phyloP scores from a whole-genome alignment of 768 basidiomycete species.

The Stropharia rugosoannulata region DNA sequence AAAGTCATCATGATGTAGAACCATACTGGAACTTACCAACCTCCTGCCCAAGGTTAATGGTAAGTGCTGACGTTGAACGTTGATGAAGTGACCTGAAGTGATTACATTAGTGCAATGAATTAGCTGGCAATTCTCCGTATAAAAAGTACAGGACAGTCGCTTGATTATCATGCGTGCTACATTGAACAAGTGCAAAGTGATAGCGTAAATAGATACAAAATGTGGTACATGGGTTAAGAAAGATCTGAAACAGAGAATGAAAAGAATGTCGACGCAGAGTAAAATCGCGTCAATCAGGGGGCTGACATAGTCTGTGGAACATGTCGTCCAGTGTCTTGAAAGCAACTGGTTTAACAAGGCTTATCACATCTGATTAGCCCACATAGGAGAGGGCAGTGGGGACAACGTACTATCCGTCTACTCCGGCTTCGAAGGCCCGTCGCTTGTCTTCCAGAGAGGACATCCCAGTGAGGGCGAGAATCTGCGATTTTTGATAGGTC shows the following conservation, averaged over 20 bases:
- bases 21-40: too few relatives aligned
- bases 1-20: too few relatives aligned
- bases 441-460: conserved; percentile 92
- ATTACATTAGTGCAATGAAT: too few relatives aligned
- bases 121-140: background rate
- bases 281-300: background rate
- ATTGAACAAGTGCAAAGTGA: background rate
- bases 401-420: conserved; percentile 89
- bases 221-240: background rate
- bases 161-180: background rate
- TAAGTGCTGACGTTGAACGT: too few relatives aligned
- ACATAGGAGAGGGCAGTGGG: conserved; percentile 1
- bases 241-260: background rate
- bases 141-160: background rate
- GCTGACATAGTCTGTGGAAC: conserved; percentile 65
- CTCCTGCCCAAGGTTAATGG: too few relatives aligned
- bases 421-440: conserved; percentile 87
- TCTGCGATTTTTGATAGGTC: conserved; percentile 41
- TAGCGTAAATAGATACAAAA: background rate
- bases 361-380: conserved; percentile 25
- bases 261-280: background rate
- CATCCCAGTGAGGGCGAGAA: conserved; percentile 91
- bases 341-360: conserved; percentile 94
- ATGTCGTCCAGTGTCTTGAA: conserved; percentile 87
- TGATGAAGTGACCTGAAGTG: too few relatives aligned